A percentile compares a stretch with the other conserved stretches of the same genome.
Evolutionary conservation across 345 rosid species (phyloP).

Genomic region (Camelina neglecta): DNA sequence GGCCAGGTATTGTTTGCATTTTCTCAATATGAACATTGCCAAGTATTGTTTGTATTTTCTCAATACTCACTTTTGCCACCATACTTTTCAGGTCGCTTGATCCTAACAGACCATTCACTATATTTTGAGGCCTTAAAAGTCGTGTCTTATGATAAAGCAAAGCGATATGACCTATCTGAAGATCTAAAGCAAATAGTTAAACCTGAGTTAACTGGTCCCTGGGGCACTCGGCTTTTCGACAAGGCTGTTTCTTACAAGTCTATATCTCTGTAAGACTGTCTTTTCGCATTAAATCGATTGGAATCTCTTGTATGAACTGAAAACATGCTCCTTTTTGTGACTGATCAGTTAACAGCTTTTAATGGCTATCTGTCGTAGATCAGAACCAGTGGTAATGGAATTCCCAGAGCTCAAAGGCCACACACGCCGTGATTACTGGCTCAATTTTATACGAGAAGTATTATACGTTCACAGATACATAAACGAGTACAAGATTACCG

Average conservation of each 20-base stretch:
- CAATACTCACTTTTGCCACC: conserved; percentile 22
- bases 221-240: conserved; percentile 98
- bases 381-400: conserved; percentile 87
- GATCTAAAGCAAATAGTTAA: conserved; percentile 88
- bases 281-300: conserved; percentile 3
- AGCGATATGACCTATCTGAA: conserved; percentile 78
- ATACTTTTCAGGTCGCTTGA: conserved; percentile 70
- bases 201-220: conserved; percentile 96
- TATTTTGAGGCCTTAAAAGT: conserved; percentile 91
- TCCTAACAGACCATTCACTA: conserved; percentile 87
- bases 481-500: conserved; percentile 65
- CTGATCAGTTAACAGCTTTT: conserved; percentile 38
- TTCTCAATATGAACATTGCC: not conserved
- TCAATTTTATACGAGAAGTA: conserved; percentile 77
- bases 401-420: conserved; percentile 98
- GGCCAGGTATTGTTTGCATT: conserved; percentile 71
- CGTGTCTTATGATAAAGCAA: conserved; percentile 88
- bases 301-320: conserved; percentile 4
- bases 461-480: conserved; percentile 74
- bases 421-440: conserved; percentile 93
- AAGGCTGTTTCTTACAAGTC: conserved; percentile 91
- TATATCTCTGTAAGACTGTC: conserved; percentile 74
- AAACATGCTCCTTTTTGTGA: conserved; percentile 18
- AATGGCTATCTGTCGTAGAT: conserved; percentile 57
- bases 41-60: not conserved